Percentiles rank a stretch among this genome's conserved stretches.
These are phyloP conservation scores for Brettanomyces naardenensis DNA, from an alignment of 805 yeast genomes.

Conservation along the genomic window DNA sequence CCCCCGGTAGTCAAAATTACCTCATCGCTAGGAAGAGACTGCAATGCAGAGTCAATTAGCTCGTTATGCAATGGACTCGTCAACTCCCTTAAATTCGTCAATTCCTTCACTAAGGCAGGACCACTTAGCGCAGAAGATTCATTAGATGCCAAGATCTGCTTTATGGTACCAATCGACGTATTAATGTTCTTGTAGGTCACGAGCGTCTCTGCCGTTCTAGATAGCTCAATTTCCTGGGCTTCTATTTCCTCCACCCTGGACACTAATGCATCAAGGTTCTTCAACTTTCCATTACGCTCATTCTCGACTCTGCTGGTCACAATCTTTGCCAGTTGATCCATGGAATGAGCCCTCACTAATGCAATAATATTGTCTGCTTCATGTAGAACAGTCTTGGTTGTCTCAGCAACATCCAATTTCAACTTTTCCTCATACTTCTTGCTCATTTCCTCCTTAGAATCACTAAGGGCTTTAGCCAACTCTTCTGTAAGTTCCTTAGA, in stretches of 20 bases:
- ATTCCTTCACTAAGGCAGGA: constrained; percentile 39
- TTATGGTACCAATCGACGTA: constrained; percentile 35
- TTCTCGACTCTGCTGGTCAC: constrained; percentile 52
- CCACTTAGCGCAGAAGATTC: constrained; percentile 33
- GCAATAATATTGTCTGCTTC: constrained; percentile 71
- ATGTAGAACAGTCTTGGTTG: constrained; percentile 53
- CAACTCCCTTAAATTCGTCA: constrained; percentile 28
- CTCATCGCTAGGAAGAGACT: constrained; percentile 35
- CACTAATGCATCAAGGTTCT: constrained; percentile 55
- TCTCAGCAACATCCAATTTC: constrained; percentile 55
- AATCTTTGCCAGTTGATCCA: constrained; percentile 54
- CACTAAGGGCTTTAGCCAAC: constrained; percentile 52
- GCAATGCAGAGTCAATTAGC: constrained; percentile 32
- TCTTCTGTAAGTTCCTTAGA: constrained; percentile 52
- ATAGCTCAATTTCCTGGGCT: constrained; percentile 36
- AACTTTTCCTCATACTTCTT: constrained; percentile 51
- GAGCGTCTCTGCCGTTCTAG: constrained; percentile 34
- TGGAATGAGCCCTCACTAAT: constrained; percentile 58
- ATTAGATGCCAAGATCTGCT: constrained; percentile 28
- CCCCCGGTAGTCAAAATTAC: constrained; percentile 39
- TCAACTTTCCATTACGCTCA: constrained; percentile 75
- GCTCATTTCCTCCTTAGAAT: constrained; percentile 55
- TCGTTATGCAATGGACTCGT: constrained; percentile 29
- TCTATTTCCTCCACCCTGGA: constrained; percentile 48
- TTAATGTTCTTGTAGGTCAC: constrained; percentile 34